phyloP scores from a whole-genome alignment of 2,329 filamentous ascomycete genomes.

The Cladobotryum protrusum region DNA sequence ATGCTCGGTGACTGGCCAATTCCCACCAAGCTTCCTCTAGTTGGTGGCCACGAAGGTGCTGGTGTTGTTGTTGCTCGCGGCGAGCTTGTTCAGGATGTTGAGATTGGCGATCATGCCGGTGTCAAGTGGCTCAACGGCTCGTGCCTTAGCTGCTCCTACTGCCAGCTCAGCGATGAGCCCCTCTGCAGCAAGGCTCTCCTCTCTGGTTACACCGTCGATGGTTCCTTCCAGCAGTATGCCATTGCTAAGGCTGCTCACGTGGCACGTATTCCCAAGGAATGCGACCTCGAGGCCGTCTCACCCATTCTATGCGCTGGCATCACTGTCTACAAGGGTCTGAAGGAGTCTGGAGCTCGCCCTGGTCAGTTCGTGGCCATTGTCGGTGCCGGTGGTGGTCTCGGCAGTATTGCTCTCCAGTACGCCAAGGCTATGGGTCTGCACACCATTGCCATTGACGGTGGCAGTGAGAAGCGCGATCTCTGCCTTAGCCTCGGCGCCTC shows the following conservation, averaged over 20 bases:
- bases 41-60: constrained; percentile 76
- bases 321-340: constrained; percentile 87
- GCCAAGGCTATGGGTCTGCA: constrained; percentile 84
- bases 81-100: constrained; percentile 67
- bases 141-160: constrained; percentile 79
- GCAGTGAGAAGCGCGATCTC: constrained; percentile 71
- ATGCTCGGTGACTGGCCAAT: constrained; percentile 89
- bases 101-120: constrained; percentile 79
- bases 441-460: constrained; percentile 75
- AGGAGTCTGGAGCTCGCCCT: constrained; percentile 68
- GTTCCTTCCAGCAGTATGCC: constrained; percentile 87
- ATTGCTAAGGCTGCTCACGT: constrained; percentile 83
- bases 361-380: constrained; percentile 79
- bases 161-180: constrained; percentile 72
- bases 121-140: constrained; percentile 92
- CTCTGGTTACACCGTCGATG: constrained; percentile 89
- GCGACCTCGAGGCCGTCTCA: constrained; percentile 68
- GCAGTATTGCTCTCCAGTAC: constrained; percentile 75
- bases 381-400: constrained; percentile 78
- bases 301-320: constrained; percentile 81
- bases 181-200: constrained; percentile 70
- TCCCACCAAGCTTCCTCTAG: constrained; percentile 71
- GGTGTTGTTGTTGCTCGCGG: constrained; percentile 78
- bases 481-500: constrained; percentile 63
- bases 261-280: constrained; percentile 71